Evolutionary conservation across 192 early-diverging fungal species (phyloP), one percentile per base, ranked within the genome.

Genomic region (Hyaloraphidium curvatum): DNA sequence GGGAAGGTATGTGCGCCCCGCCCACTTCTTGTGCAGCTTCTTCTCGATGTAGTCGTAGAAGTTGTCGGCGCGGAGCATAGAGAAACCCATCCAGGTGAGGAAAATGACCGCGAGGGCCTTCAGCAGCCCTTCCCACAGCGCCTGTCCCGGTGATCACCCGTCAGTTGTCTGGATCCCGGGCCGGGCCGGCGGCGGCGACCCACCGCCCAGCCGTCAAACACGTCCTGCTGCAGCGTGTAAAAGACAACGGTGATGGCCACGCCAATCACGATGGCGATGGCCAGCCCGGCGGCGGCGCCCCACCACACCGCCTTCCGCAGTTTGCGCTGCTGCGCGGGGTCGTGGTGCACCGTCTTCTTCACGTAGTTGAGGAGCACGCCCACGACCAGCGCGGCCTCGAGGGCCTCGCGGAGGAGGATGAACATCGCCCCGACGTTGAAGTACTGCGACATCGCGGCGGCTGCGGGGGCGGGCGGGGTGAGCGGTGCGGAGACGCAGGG

Each of bases 41-140:
- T 48, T 19, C 43, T 48, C 25, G 43, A 25, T 25, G 19, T 14
- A 9, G 7, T 48, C 43, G 43, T 81, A 78, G 68, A 88, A 69
- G 19, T 75, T 62, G 23, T 81, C 74, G 11, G 83, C 74, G 23
- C 74, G 66, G 28, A 91, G 56, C 73, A 95, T 86, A 23, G 82
- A 79, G 30, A 95, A 60, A n/a, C 80, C 79, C 84, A 91, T 89
- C 16, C 68, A 41, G 0, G 82, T 81, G 51, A 91, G 81, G 67
- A 91, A 66, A 23, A 89, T 11, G 0, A 64, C 61, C 21, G 89
- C 87, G 50, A 96, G 70, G 31, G 89, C 65, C 5, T 69, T 70
- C 52, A 96, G 87, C 5, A 75, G 67, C 37, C 82, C 91, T 70
- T 95, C 89, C n/a, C n/a, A n/a, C n/a, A n/a, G n/a, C n/a, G n/a